Evolutionary conservation across 495 filamentous ascomycete genomes (phyloP), one percentile per base, ranked within the genome.

Genomic region (Aspergillus saccharolyticus): DNA sequence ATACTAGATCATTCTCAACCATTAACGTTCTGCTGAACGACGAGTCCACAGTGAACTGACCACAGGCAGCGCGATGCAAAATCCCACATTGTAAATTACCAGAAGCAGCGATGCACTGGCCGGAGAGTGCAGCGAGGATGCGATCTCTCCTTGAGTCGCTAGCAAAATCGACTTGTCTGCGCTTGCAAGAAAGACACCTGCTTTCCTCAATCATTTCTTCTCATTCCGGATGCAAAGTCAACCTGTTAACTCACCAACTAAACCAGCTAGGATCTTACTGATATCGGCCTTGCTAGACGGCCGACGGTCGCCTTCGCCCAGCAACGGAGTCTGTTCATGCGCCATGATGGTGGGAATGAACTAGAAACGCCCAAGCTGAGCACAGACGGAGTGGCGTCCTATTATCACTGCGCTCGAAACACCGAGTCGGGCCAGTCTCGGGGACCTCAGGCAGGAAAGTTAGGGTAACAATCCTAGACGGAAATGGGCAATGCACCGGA

Each of bases 171-270:
- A 69, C 3, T 60, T 60, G 54, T 73, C 70, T 6, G 61, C 63
- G 25, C 44, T 62, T 2, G 65, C 69, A 8, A 73, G 55, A 44
- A 73, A 63, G 24, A 71, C 64, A 22, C 70, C 70, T 73, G 30
- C 16, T 10, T 17, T 39, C 4, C 4, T 30, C 25, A 10, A 10
- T 30, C 25, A 30, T 4, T 30, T 10, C 10, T 4, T 30, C 10
- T 30, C 25, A 30, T 10, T 10, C 25, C 25, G 10, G 25, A 10
- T 30, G 14, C 5, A 39, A 15, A 39, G 7, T 15, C 7, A 39
- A 12, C 5, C 12, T n/a, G n/a, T 9, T 15, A 2, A 15, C 33
- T 12, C 12, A 39, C 33, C 33, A 15, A 39, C 33, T 12, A 39
- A 12, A 2, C 33, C 33, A 5, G 33, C 33, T 12, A 39, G 10